Base-by-base conservation (phyloP, 768 basidiomycete species). In the Hysterangium stoloniferum region DNA sequence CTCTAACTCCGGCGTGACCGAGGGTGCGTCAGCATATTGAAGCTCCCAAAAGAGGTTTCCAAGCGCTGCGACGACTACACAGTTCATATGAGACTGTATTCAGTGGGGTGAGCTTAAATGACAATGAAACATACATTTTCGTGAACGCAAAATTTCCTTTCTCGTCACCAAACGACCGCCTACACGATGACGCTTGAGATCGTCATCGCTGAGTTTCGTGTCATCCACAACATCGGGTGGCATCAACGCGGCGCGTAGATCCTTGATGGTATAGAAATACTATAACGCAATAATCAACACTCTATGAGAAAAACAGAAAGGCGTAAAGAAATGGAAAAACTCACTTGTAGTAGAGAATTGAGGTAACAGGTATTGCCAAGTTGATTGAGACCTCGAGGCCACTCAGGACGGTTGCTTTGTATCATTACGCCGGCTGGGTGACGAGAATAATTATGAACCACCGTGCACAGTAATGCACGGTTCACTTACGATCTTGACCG, bases 181-280 rank as follows among this genome's bases (percentile, higher is more conserved):
- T 17, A 96, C 92, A 9, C 91, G 80, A 63, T 90, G 87, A 47
- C 77, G 76, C 63, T 83, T 84, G 38, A 91, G 66, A 57, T 91
- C 86, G 52, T 89, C 87, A 45, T 92, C 87, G 4, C 81, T 78
- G 46, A 84, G 66, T 54, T 86, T 88, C 53, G 82, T 82, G 34
- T 85, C 81, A 28, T 69, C 52, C 33, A 73, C 61, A 51, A 77
- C 73, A 22, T 74, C 74, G 69, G 82, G 72, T 17, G 75, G 78
- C 27, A 68, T 69, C 7, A 95, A 80, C 5, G 86, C 82, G 17
- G 84, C 81, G 28, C 93, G 77, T 24, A 96, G 76, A 31, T 93
- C 88, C 61, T 79, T 86, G 65, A 96, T 91, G n/a, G 92, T 95
- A 64, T 92, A 95, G 63, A 96, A 94, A 64, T 95, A 96, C 85